Base-by-base conservation (phyloP, 2,329 filamentous ascomycete species). In the Fusarium stilboides region DNA sequence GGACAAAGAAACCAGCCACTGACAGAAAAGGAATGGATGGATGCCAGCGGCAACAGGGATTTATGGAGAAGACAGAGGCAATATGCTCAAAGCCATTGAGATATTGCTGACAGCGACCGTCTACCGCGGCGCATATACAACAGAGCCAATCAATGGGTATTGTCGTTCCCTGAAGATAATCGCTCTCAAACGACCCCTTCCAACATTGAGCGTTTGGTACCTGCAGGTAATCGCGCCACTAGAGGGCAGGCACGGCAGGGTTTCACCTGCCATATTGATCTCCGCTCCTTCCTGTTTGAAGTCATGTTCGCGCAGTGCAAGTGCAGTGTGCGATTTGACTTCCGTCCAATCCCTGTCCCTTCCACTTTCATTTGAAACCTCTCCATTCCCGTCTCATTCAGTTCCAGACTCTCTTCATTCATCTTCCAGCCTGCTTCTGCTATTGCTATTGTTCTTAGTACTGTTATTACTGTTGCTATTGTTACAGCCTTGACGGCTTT, bases 331-430 rank as follows among this genome's bases (percentile, higher is more conserved):
- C 56, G 56, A 69, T 65, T 65, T 63, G 57, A 57, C 42, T 44
- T 60, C 44, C 51, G 42, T 57, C 39, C 14, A 46, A 19, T 37
- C 44, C 57, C 58, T 28, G 61, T 37, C 14, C 44, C 42, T 47
- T 54, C 28, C 24, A 33, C 24, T 65, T 61, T 75, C 65, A 65
- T 72, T 70, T 72, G 69, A 70, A 71, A 68, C 68, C 52, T 64
- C 63, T 54, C 26, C 56, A 36, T 55, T 44, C 37, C 50, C 44
- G 40, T 58, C 54, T 59, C 34, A 44, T 62, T 65, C 47, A 55
- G 63, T 69, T 69, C 54, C 65, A 64, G 56, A 50, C 42, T 54
- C 51, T 45, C 56, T 45, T 55, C 42, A 64, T 71, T 56, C 57
- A 67, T 68, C 51, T 56, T 49, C 65, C 69, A 68, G 57, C 65